These are phyloP conservation scores for Sisymbrium irio DNA, from an alignment of 345 rosid species.

Conservation along the genomic window DNA sequence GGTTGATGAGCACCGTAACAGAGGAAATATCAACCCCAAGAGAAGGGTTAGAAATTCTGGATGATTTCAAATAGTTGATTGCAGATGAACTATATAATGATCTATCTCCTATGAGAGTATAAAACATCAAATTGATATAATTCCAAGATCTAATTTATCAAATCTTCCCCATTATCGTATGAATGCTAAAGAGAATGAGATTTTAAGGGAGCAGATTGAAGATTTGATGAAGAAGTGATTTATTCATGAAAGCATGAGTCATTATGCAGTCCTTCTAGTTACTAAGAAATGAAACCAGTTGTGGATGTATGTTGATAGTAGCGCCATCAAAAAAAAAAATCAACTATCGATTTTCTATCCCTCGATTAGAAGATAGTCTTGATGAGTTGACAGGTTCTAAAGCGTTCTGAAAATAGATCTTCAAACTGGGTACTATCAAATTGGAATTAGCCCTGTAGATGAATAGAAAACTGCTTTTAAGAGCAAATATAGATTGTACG, in stretches of 20 bases:
- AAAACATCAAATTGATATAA: too few species aligned
- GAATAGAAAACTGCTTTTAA: too few species aligned
- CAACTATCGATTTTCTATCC: too few species aligned
- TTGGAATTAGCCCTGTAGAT: too few species aligned
- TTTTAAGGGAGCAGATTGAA: background rate
- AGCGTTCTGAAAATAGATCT: too few species aligned
- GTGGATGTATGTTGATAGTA: too few species aligned
- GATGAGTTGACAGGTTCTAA: too few species aligned
- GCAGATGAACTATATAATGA: background rate
- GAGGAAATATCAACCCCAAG: background rate
- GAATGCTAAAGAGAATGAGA: background rate
- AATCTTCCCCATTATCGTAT: background rate
- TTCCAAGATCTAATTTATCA: too few species aligned
- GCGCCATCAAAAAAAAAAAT: too few species aligned
- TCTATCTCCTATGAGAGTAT: background rate
- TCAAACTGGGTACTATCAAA: too few species aligned
- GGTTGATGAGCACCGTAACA: background rate
- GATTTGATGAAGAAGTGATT: background rate
- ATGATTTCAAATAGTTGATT: background rate
- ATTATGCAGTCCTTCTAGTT: background rate
- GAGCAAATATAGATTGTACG: too few species aligned
- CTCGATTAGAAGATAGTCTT: too few species aligned
- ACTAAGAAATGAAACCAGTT: background rate
- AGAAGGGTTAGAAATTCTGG: background rate
- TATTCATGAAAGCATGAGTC: background rate